These are phyloP conservation scores for Lepraria neglecta DNA, from an alignment of 495 filamentous ascomycete species.

Conservation along the genomic window DNA sequence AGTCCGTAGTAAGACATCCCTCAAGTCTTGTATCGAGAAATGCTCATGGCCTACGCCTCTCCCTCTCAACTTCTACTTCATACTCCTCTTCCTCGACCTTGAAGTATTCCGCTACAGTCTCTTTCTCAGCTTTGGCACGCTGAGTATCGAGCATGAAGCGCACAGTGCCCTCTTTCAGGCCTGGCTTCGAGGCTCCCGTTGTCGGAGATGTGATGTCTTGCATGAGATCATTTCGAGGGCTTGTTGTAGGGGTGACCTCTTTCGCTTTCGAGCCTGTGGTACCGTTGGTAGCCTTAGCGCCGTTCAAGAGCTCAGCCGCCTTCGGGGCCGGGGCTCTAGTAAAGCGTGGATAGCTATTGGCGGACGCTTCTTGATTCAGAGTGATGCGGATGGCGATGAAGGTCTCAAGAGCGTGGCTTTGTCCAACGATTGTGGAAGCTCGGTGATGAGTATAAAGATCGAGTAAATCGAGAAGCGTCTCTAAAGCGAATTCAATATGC, in stretches of 20 bases:
- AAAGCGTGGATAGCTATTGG: slow-evolving; percentile 49
- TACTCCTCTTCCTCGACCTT: slow-evolving; percentile 73
- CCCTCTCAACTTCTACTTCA: slow-evolving; percentile 50
- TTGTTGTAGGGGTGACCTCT: slow-evolving; percentile 14
- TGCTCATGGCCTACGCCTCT: slow-evolving; percentile 17
- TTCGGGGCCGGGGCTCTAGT: slow-evolving; percentile 27
- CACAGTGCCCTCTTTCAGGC: slow-evolving; percentile 65
- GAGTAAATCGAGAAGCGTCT: slow-evolving; percentile 77
- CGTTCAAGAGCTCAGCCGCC: slow-evolving; percentile 5
- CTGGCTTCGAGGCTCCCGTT: slow-evolving; percentile 45
- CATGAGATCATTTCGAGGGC: slow-evolving; percentile 25
- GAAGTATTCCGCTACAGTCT: slow-evolving; percentile 59
- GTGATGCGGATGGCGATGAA: slow-evolving; percentile 80
- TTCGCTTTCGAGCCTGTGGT: slow-evolving; percentile 8
- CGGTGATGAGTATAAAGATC: slow-evolving; percentile 84
- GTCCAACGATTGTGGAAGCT: slow-evolving; percentile 63
- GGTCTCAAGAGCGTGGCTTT: slow-evolving; percentile 58
- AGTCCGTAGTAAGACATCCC: slow-evolving; percentile 2
- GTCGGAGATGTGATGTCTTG: slow-evolving; percentile 31
- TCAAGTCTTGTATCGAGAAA: background rate
- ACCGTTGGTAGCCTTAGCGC: slow-evolving; percentile 27
- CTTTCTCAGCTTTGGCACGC: slow-evolving; percentile 64
- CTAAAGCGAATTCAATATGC: slow-evolving; percentile 32
- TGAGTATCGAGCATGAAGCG: slow-evolving; percentile 86
- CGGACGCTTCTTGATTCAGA: slow-evolving; percentile 68